Evolutionary conservation across 495 filamentous ascomycete species (phyloP).

Genomic region (Daldinia decipiens): DNA sequence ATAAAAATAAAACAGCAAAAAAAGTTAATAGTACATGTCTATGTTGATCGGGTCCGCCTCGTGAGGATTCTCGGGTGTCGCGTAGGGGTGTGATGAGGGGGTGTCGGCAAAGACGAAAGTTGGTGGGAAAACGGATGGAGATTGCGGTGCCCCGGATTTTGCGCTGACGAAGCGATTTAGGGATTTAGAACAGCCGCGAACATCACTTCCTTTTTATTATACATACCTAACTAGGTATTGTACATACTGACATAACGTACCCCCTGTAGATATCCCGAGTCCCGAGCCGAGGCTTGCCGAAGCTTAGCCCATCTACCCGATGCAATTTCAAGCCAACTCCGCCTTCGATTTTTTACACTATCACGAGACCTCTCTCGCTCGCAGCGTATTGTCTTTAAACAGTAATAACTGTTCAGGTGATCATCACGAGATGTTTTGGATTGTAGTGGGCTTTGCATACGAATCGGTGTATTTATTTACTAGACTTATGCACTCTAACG

Average conservation of each 20-base stretch:
- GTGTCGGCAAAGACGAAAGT: conserved; percentile 2
- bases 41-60: not conserved
- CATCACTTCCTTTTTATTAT: conserved; percentile 40
- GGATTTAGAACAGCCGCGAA: conserved; percentile 42
- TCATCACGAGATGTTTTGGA: not conserved
- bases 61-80: conserved; percentile 2
- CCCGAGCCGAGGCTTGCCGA: conserved; percentile 50
- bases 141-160: conserved; percentile 38
- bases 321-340: conserved; percentile 7
- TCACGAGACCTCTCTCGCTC: conserved; percentile 31
- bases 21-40: conserved; percentile 28
- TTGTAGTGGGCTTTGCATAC: not conserved
- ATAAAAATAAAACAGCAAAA: conserved; percentile 1
- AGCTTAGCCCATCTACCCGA: conserved; percentile 39
- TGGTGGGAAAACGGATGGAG: conserved; percentile 6
- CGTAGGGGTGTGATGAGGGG: conserved; percentile 19
- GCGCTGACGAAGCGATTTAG: conserved; percentile 26
- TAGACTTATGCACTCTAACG: not conserved
- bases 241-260: not conserved
- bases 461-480: not conserved
- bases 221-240: too few species aligned
- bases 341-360: not conserved
- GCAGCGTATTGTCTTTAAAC: not conserved
- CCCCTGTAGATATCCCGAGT: conserved; percentile 28
- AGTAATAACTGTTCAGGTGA: conserved; percentile 4